Conservation (phyloP, 495 filamentous ascomycete genomes). For the Thermochaetoides thermophila region DNA sequence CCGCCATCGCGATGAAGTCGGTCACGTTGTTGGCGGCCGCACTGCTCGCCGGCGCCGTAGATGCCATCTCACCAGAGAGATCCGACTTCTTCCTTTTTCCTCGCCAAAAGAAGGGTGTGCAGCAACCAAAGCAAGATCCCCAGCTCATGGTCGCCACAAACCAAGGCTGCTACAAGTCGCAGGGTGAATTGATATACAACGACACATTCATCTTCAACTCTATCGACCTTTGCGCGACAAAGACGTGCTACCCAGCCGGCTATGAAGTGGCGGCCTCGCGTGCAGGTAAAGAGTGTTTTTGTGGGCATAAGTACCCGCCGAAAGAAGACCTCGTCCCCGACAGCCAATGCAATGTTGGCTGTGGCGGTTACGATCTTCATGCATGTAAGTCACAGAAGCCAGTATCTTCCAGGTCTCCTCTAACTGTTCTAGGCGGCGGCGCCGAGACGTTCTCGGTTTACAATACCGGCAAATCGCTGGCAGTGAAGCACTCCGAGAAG, state of each 20-base stretch:
- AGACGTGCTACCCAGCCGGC: constrained; percentile 4
- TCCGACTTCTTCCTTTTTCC: too few species aligned
- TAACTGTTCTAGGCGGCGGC: constrained; percentile 40
- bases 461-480: constrained; percentile 29
- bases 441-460: constrained; percentile 29
- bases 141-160: constrained; percentile 1
- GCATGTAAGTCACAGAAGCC: constrained; percentile 38
- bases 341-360: constrained; percentile 38
- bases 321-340: constrained; percentile 29
- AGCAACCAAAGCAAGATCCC: constrained; percentile 2
- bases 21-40: constrained; percentile 7
- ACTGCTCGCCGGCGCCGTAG: constrained; percentile 8
- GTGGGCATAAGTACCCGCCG: constrained; percentile 45
- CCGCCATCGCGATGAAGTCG: constrained; percentile 18
- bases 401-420: constrained; percentile 1
- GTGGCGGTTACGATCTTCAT: constrained; percentile 37
- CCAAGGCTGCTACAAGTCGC: constrained; percentile 20
- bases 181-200: constrained; percentile 6
- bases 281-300: constrained; percentile 36
- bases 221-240: constrained; percentile 5
- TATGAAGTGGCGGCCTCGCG: constrained; percentile 8
- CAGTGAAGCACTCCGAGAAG: constrained; percentile 7
- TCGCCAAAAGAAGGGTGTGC: constrained; percentile 1
- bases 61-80: constrained; percentile 10
- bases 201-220: constrained; percentile 4